Percentiles rank a stretch among this genome's conserved stretches.
These are phyloP conservation scores for Calonectria fujianensis DNA, from an alignment of 2,329 filamentous ascomycete genomes.

Conservation along the genomic window DNA sequence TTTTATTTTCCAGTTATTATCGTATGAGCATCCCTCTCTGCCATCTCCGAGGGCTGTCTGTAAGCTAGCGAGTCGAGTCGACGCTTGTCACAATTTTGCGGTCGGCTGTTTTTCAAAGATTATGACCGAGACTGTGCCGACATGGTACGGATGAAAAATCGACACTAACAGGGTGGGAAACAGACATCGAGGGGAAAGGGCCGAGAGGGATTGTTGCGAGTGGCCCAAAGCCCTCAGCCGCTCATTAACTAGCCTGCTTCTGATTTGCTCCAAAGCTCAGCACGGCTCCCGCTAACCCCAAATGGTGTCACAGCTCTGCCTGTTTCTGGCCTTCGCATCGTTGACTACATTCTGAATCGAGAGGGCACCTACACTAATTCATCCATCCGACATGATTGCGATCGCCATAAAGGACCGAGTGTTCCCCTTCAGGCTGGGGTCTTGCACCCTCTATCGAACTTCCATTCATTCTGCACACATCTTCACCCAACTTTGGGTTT, in stretches of 20 bases:
- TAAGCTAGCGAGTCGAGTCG: neutral
- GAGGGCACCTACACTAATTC: neutral
- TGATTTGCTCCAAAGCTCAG: slow-evolving; percentile 10
- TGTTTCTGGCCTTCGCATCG: slow-evolving; percentile 7
- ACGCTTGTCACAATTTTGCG: neutral
- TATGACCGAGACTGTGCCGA: slow-evolving; percentile 20
- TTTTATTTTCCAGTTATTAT: neutral
- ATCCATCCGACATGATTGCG: neutral
- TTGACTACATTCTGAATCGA: neutral
- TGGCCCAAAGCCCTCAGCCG: slow-evolving; percentile 16
- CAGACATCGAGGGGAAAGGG: slow-evolving; percentile 18
- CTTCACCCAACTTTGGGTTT: neutral
- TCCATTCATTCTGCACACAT: slow-evolving; percentile 12
- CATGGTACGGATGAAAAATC: slow-evolving; percentile 16
- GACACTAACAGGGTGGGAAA: slow-evolving; percentile 15
- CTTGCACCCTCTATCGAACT: neutral
- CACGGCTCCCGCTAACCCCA: slow-evolving; percentile 18
- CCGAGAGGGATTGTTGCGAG: slow-evolving; percentile 18
- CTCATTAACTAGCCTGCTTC: slow-evolving; percentile 1
- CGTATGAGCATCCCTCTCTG: neutral
- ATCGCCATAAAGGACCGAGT: slow-evolving; percentile 23
- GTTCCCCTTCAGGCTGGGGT: neutral
- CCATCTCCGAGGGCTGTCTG: neutral
- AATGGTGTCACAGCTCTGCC: slow-evolving; percentile 12
- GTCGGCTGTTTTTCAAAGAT: slow-evolving; percentile 2